Evolutionary conservation across 108 stramenopile species (phyloP), one percentile per base, ranked within the genome.

Genomic region (Discostella pseudostelligera): DNA sequence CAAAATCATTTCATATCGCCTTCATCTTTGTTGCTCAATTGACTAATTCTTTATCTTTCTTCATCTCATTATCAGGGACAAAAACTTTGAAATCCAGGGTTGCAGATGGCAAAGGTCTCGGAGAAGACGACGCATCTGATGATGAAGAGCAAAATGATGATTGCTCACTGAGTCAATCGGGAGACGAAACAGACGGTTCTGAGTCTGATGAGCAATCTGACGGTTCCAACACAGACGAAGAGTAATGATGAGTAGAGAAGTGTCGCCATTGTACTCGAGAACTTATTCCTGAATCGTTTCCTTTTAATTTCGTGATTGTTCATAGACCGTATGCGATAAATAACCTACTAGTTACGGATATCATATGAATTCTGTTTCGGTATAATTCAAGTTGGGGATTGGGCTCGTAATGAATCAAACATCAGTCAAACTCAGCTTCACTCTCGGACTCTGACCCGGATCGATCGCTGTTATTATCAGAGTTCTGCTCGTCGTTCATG

Each of bases 91-190:
- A 57, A 39, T 32, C 54, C 0, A 65, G 53, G 32, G 42, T 50
- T 36, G 56, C 66, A 11, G 65, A 74, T 56, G 72, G 72, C n/a
- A 59, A 43, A 16, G 45, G 40, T 35, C 36, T 72, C 24, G 39
- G 53, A 36, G 70, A 54, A 40, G 63, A 56, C 22, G 22, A 24
- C 8, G 21, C 0, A n/a, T 26, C 25, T 0, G 4, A 44, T 43
- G 29, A 56, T 4, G 56, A 49, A 17, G 56, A 49, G 7, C 56
- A 67, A 2, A 44, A 59, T 29, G 72, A 67, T 20, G 59, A 60
- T 32, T 32, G 32, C 32, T 32, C 32, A 32, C 5, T 5, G 32
- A 32, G 32, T 32, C 32, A 32, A 32, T 32, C 5, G 32, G 32
- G 32, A 32, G 32, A 32, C 3, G 32, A 32, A 32, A n/a, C 42